phyloP scores from a whole-genome alignment of 2,329 filamentous ascomycete species.

The Westerdykella sp. region DNA sequence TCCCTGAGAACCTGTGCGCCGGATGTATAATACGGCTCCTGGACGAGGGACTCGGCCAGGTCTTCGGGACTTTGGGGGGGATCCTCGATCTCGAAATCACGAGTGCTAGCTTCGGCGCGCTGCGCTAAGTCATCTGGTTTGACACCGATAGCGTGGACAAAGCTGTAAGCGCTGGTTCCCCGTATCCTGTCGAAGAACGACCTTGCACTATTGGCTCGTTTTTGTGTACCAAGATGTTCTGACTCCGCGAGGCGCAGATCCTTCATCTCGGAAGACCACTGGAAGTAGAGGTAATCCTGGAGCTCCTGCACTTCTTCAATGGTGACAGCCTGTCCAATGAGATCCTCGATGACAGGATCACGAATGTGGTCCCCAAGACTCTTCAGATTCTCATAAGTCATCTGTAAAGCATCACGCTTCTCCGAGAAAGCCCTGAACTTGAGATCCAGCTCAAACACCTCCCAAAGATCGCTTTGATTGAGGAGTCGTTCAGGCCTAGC shows the following conservation, averaged over 20 bases:
- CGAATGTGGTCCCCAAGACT: constrained; percentile 51
- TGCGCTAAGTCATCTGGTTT: constrained; percentile 80
- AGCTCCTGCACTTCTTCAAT: constrained; percentile 96
- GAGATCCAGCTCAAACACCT: constrained; percentile 87
- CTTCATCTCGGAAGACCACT: constrained; percentile 77
- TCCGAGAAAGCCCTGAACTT: constrained; percentile 92
- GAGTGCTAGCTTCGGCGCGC: constrained; percentile 70
- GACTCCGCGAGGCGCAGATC: constrained; percentile 62
- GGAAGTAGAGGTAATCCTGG: constrained; percentile 94
- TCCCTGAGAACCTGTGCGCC: constrained; percentile 69
- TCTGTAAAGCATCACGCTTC: constrained; percentile 79
- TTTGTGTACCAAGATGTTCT: constrained; percentile 61
- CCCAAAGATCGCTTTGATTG: constrained; percentile 90
- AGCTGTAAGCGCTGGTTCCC: constrained; percentile 68
- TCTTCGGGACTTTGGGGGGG: constrained; percentile 73
- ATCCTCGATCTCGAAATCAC: constrained; percentile 68
- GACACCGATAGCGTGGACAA: constrained; percentile 87
- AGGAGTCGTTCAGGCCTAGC: constrained; percentile 80
- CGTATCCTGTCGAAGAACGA: constrained; percentile 79
- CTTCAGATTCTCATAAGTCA: constrained; percentile 68
- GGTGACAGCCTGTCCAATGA: constrained; percentile 71
- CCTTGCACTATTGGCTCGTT: constrained; percentile 75
- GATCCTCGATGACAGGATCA: constrained; percentile 72
- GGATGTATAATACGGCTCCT: constrained; percentile 66
- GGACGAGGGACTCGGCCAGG: constrained; percentile 71